Evolutionary conservation across 768 basidiomycete genomes (phyloP).

Genomic region (Lactarius sp.): DNA sequence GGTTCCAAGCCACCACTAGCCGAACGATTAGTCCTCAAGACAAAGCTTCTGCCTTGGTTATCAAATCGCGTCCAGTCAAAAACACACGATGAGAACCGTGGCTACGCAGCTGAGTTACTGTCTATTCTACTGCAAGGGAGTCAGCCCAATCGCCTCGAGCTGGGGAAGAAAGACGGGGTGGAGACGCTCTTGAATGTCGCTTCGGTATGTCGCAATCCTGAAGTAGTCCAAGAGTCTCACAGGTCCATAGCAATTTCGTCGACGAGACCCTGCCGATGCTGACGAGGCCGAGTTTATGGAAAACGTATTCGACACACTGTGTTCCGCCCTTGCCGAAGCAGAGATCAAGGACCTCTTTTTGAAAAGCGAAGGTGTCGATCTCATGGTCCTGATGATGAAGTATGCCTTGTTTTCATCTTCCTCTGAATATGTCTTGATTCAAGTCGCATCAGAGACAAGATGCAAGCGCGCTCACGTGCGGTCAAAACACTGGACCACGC

Average conservation of each 20-base stretch:
- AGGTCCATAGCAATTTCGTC: conserved; percentile 69
- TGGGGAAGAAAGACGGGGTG: conserved; percentile 73
- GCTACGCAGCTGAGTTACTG: conserved; percentile 91
- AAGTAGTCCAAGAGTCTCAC: conserved; percentile 20
- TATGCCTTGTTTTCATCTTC: conserved; percentile 35
- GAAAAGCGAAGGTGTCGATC: conserved; percentile 88
- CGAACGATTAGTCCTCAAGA: conserved; percentile 63
- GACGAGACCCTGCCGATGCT: conserved; percentile 73
- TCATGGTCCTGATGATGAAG: conserved; percentile 99
- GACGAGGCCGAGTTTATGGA: conserved; percentile 99
- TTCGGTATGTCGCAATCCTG: conserved; percentile 51
- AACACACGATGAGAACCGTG: conserved; percentile 82
- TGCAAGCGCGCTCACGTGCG: conserved; percentile 70
- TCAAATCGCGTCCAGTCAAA: conserved; percentile 68
- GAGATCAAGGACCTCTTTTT: conserved; percentile 77
- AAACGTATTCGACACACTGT: conserved; percentile 87
- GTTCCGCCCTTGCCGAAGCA: conserved; percentile 77
- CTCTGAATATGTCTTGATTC: conserved; percentile 5
- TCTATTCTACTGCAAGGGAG: conserved; percentile 83
- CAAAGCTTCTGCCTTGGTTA: conserved; percentile 74
- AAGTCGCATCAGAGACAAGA: conserved; percentile 59
- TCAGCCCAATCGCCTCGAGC: conserved; percentile 56
- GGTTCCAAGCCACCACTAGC: conserved; percentile 80
- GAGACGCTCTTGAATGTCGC: conserved; percentile 70
- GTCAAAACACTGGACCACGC: conserved; percentile 93